These are phyloP conservation scores for Silene coronaria DNA, from an alignment of 179 eudicot species.

Conservation along the genomic window DNA sequence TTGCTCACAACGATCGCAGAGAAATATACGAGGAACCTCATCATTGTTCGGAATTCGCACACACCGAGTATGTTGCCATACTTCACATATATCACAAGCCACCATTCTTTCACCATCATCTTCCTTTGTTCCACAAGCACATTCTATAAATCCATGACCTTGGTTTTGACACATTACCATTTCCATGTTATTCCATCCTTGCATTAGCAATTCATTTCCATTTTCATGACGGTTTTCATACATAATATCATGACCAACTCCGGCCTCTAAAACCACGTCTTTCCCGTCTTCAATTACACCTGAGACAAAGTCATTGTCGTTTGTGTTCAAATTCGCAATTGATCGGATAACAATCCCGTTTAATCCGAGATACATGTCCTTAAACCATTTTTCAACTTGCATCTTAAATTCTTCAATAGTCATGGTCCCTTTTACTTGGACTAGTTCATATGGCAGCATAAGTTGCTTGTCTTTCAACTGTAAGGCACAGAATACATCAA, in stretches of 20 bases:
- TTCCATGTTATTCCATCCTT: constrained; percentile 28
- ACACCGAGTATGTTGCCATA: constrained; percentile 86
- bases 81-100: constrained; percentile 81
- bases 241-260: background rate
- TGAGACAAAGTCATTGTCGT: constrained; percentile 25
- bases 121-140: constrained; percentile 71
- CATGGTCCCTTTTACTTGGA: constrained; percentile 31
- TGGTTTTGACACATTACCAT: constrained; percentile 25
- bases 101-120: constrained; percentile 93
- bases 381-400: constrained; percentile 53
- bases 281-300: constrained; percentile 37
- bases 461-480: constrained; percentile 27
- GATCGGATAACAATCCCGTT: constrained; percentile 35
- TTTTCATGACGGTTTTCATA: constrained; percentile 11
- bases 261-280: constrained; percentile 41
- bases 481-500: constrained; percentile 33
- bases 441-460: constrained; percentile 40
- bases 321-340: constrained; percentile 18
- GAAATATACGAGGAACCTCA: constrained; percentile 64
- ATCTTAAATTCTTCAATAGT: constrained; percentile 49
- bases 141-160: constrained; percentile 43
- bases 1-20: constrained; percentile 75
- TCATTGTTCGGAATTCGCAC: constrained; percentile 61
- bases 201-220: constrained; percentile 14
- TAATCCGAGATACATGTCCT: constrained; percentile 53